These are phyloP conservation scores for Solanum clarkiae DNA, from an alignment of 257 asterid species.

Conservation along the genomic window DNA sequence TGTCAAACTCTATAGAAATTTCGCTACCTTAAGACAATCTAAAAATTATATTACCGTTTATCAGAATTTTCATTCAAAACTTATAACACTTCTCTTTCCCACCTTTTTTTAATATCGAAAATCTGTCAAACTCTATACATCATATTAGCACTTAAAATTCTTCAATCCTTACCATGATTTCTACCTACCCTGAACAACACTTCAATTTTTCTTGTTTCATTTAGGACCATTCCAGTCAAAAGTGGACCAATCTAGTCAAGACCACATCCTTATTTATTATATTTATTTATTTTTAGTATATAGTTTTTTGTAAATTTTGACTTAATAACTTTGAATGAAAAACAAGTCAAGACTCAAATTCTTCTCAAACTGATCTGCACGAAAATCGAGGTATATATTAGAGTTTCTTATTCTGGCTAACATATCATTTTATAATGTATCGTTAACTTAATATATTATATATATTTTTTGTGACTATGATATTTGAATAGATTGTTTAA, in stretches of 20 bases:
- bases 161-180: not conserved
- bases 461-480: too few relatives aligned
- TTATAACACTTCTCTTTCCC: rapidly evolving
- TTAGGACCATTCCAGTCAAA: not conserved
- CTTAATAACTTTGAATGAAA: not conserved
- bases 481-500: too few relatives aligned
- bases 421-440: too few relatives aligned
- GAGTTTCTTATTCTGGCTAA: not conserved
- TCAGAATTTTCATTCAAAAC: not conserved
- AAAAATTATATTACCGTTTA: too few relatives aligned
- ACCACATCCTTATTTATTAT: not conserved
- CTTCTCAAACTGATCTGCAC: not conserved
- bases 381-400: not conserved
- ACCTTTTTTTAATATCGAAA: not conserved
- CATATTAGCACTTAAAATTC: not conserved
- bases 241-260: not conserved
- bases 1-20: too few relatives aligned
- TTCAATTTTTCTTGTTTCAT: not conserved
- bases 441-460: too few relatives aligned
- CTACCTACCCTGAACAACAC: not conserved
- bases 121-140: not conserved
- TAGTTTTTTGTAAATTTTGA: not conserved
- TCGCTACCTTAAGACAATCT: not conserved
- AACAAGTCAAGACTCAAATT: not conserved
- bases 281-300: not conserved